Conservation (phyloP, 1,284 basidiomycete species). For the Cutaneotrichosporon cutaneum region DNA sequence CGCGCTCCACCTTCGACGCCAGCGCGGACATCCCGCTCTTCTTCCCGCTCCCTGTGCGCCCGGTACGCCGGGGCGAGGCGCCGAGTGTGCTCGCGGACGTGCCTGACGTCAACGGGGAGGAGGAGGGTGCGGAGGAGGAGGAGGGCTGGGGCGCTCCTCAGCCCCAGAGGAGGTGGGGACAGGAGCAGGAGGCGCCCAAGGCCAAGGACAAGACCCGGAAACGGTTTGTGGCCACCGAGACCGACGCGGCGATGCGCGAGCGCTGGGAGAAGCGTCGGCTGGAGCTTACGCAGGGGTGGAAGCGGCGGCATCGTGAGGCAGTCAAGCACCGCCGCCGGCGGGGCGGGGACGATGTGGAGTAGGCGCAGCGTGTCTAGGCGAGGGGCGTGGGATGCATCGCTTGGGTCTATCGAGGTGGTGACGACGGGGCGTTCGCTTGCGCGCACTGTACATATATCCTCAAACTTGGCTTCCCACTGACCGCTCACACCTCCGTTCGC, state of each 20-base stretch:
- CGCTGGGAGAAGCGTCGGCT: conserved; percentile 69
- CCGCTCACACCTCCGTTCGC: no score
- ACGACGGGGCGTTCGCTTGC: not conserved
- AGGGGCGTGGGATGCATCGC: conserved; percentile 1
- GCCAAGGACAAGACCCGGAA: conserved; percentile 7
- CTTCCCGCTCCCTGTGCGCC: conserved; percentile 33
- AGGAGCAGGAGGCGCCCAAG: not conserved
- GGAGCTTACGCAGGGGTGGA: conserved; percentile 75
- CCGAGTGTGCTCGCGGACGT: conserved; percentile 16
- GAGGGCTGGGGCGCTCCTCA: conserved; percentile 17
- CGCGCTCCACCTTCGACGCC: conserved; percentile 38
- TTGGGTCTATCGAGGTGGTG: not conserved
- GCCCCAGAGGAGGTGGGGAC: not conserved
- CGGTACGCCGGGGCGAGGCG: conserved; percentile 27
- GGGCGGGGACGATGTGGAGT: conserved; percentile 53
- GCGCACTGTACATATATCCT: no score
- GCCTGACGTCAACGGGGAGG: conserved; percentile 1
- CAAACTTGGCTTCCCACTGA: no score
- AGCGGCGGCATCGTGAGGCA: conserved; percentile 74
- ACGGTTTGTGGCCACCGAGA: conserved; percentile 34
- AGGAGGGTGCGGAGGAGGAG: conserved; percentile 14
- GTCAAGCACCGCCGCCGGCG: conserved; percentile 64
- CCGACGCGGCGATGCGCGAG: conserved; percentile 59
- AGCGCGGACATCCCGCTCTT: conserved; percentile 43
- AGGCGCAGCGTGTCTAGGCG: not conserved